Base-by-base conservation (phyloP, 805 yeast genomes). In the Saccharomycopsis schoenii region DNA sequence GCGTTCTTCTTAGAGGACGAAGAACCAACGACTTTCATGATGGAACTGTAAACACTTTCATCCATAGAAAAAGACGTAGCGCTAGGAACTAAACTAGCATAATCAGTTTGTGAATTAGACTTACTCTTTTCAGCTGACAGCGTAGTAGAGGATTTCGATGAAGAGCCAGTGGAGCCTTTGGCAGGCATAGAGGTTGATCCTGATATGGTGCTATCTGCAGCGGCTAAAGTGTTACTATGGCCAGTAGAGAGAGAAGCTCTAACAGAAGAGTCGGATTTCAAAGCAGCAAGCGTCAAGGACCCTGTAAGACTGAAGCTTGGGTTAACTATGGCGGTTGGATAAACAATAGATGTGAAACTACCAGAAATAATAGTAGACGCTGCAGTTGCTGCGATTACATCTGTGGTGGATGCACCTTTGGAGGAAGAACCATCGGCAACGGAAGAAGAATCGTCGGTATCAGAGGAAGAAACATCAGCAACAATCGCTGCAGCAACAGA, bases 1-100 rank as follows among this genome's bases (percentile, higher is more conserved):
- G 29, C 42, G 25, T 37, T 37, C 41, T 54, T 36, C 21, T 37
- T 37, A 6, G n/a, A n/a, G 12, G 42, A 24, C 14, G 40, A 9
- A 12, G 42, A 29, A 55, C 52, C 43, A n/a, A 58, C 57, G 8
- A 58, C 57, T 24, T 51, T 58, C 60, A 58, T 58, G 15, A 58
- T 58, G 8, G 57, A 52, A 24, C 51, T 39, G 34, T 58, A 58
- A 9, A 41, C 60, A n/a, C 57, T 37, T 6, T 36, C n/a, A n/a
- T 50, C 14, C n/a, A 58, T 25, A 11, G 60, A 50, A 36, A 43
- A 57, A 9, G 40, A 21, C 17, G 58, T 39, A 5, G 58, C 19
- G 52, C 52, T 47, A 12, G 47, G 58, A 56, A 39, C 41, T 14
- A 39, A 37, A 39, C 58, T 39, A 19, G 58, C 37, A 11, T 25